Conservation (phyloP, 306 rosid genomes). For the Glycine latifolia region DNA sequence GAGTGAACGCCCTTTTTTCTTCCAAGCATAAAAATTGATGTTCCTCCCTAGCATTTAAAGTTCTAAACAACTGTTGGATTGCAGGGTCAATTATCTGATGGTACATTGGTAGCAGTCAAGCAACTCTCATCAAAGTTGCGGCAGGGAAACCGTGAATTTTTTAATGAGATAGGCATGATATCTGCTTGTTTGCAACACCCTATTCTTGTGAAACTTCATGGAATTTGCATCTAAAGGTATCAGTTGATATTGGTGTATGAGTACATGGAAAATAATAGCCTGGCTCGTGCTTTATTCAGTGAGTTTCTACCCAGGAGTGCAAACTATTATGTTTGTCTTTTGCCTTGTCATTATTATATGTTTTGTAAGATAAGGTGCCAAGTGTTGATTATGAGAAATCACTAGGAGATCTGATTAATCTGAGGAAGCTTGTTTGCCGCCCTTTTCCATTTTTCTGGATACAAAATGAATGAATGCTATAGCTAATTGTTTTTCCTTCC, state of each 20-base stretch:
- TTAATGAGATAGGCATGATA: conserved; percentile 64
- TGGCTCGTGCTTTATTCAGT: conserved; percentile 65
- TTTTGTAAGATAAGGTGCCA: background rate
- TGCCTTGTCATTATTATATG: background rate
- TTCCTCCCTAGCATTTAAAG: background rate
- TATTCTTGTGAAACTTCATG: conserved; percentile 69
- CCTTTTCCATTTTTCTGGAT: background rate
- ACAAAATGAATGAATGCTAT: conserved; percentile 3
- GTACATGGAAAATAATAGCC: conserved; percentile 68
- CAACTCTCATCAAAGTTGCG: conserved; percentile 62
- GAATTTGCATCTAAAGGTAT: conserved; percentile 65
- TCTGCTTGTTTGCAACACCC: conserved; percentile 72
- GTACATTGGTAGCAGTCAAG: conserved; percentile 64
- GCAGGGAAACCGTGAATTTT: conserved; percentile 66
- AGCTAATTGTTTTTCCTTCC: background rate
- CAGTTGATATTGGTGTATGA: conserved; percentile 67
- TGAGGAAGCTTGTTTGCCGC: background rate
- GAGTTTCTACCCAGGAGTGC: conserved; percentile 41
- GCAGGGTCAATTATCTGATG: conserved; percentile 62
- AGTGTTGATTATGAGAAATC: conserved; percentile 32
- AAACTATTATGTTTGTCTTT: conserved; percentile 3
- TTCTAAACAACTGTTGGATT: conserved; percentile 33
- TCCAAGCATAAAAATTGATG: conserved; percentile 3
- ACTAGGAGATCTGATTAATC: background rate
- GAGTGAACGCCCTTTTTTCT: background rate